These are phyloP conservation scores for Porphyra umbilicalis DNA, from an alignment of 31 red algal species.

Conservation along the genomic window DNA sequence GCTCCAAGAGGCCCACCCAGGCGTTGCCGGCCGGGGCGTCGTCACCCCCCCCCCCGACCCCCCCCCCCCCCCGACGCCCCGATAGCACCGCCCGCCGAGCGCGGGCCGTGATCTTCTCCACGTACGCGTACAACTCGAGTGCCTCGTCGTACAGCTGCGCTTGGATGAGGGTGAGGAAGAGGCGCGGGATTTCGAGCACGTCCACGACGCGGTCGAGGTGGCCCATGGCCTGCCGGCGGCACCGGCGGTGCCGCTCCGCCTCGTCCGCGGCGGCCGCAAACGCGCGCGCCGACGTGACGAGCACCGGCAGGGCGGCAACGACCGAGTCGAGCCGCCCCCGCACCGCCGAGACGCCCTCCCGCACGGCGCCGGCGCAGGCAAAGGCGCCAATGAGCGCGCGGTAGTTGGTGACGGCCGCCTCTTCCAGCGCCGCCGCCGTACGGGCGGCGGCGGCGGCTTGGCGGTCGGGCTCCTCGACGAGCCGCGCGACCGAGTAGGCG, in stretches of 20 bases:
- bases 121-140: slow-evolving; percentile 57
- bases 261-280: slow-evolving; percentile 42
- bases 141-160: slow-evolving; percentile 81
- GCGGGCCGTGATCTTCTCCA: slow-evolving; percentile 20
- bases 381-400: slow-evolving; percentile 77
- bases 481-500: slow-evolving; percentile 30
- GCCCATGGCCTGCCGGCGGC: slow-evolving; percentile 20
- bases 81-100: neutral
- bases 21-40: too few relatives aligned
- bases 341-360: slow-evolving; percentile 59
- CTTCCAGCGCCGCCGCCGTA: slow-evolving; percentile 53
- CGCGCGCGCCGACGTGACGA: slow-evolving; percentile 36
- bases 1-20: neutral
- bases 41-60: neutral
- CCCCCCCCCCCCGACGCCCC: neutral
- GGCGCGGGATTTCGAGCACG: slow-evolving; percentile 64
- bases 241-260: slow-evolving; percentile 22
- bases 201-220: slow-evolving; percentile 49
- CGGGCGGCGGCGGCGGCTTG: slow-evolving; percentile 33
- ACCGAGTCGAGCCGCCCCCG: slow-evolving; percentile 43
- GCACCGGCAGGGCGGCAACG: slow-evolving; percentile 38
- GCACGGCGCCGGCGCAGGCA: slow-evolving; percentile 71
- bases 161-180: slow-evolving; percentile 51
- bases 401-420: slow-evolving; percentile 71
- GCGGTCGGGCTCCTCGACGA: slow-evolving; percentile 58